Base-by-base conservation (phyloP, 305 asterid species). In the Ajuga reptans region DNA sequence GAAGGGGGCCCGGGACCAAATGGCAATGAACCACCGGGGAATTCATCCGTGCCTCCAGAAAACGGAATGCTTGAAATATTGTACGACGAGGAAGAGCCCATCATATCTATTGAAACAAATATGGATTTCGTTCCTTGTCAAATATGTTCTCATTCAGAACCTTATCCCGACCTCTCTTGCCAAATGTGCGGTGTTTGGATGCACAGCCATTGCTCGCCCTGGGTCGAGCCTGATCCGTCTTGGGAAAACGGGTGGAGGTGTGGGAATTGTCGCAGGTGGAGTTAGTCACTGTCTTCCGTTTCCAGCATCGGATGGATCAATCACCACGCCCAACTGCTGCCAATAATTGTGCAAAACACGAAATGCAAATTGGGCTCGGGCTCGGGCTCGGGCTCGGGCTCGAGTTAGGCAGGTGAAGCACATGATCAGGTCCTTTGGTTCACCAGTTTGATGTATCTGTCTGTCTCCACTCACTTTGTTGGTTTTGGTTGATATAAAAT, bases 131-230 rank as follows among this genome's bases (percentile, higher is more conserved):
- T 78, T 50, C 77, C 93, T 15, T 94, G 99, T 72, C 83, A 68
- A 74, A 75, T 89, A 21, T 94, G 99, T 78, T 82, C 89, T 6
- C 77, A 66, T 16, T 9, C 78, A 0, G 88, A 94, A n/a, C 98
- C 99, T 0, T 71, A 60, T 57, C 98, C 99, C 4, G 96, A 91
- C 65, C 93, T 84, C 41, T 86, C 71, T 68, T 91, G 99, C 80
- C 86, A 80, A 75, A 68, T 31, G 3, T 94, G 99, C 73, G 90
- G 94, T 10, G 31, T 89, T 37, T 81, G 82, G 84, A 81, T 94
- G 34, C 98, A 91, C 79, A 80, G 82, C 66, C 86, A 82, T 75
- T 94, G 99, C 73, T 94, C 99, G 4, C 99, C 94, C 2, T 94
- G 96, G 99, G 73, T 71, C n/a, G 96, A 91, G 11, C 0, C 10